Conservation (phyloP, 768 basidiomycete species). For the Sutorius australiensis region DNA sequence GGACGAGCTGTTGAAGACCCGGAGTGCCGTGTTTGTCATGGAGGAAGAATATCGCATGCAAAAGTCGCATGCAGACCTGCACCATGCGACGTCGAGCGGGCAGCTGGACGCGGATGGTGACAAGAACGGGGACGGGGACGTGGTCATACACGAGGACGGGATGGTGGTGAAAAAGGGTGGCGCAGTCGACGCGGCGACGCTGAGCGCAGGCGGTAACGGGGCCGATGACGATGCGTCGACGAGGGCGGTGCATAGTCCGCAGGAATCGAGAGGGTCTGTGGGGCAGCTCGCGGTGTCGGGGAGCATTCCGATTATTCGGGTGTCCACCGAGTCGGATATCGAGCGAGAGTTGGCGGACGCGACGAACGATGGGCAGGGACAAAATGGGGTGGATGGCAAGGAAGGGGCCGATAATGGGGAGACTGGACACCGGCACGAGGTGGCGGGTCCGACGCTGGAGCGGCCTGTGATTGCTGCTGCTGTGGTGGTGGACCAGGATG, state of each 20-base stretch:
- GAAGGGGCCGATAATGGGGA: constrained; percentile 23
- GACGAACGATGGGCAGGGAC: constrained; percentile 8
- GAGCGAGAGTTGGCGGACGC: constrained; percentile 38
- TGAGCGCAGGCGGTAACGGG: neutral
- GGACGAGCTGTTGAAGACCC: constrained; percentile 95
- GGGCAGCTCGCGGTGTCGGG: constrained; percentile 6
- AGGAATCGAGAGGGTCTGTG: constrained; percentile 27
- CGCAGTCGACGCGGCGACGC: neutral
- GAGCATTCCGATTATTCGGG: constrained; percentile 67
- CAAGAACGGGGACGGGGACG: constrained; percentile 29
- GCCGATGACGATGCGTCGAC: constrained; percentile 72
- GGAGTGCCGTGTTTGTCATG: constrained; percentile 97
- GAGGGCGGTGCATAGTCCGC: constrained; percentile 46
- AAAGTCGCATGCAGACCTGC: constrained; percentile 76
- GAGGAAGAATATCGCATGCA: constrained; percentile 99
- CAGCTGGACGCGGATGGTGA: constrained; percentile 13
- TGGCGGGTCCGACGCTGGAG: constrained; percentile 33
- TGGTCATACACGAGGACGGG: constrained; percentile 64
- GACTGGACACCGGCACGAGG: constrained; percentile 5
- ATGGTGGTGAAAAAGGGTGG: constrained; percentile 35
- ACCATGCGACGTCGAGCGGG: constrained; percentile 28
- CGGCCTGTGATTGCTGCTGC: constrained; percentile 44
- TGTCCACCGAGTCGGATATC: constrained; percentile 68
- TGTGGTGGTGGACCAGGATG: constrained; percentile 25
- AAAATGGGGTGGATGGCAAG: neutral